Percentiles rank a stretch among this genome's conserved stretches.
These are phyloP conservation scores for Dalechampia spathulata DNA, from an alignment of 441 rosid species.

Conservation along the genomic window DNA sequence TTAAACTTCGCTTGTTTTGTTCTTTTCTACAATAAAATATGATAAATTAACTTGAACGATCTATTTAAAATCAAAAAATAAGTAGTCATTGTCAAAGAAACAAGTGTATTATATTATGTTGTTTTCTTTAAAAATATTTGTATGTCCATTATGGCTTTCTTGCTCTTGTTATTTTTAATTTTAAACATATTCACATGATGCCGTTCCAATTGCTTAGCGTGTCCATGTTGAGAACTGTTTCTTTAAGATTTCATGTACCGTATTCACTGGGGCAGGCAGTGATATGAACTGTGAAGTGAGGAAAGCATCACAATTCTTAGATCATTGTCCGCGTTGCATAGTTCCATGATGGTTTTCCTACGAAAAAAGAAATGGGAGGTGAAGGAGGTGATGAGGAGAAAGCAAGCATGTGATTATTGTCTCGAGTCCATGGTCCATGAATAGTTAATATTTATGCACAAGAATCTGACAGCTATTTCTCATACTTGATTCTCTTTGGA, in stretches of 20 bases:
- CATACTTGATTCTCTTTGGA: background rate
- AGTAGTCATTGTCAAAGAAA: background rate
- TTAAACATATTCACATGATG: too few species aligned
- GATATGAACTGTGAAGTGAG: background rate
- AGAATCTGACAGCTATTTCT: background rate
- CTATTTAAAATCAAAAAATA: background rate
- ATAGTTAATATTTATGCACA: background rate
- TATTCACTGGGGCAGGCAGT: too few species aligned
- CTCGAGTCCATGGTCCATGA: conserved; percentile 4
- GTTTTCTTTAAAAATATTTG: too few species aligned
- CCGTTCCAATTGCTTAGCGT: too few species aligned
- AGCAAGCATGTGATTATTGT: conserved; percentile 12
- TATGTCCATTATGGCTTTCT: too few species aligned
- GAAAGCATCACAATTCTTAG: background rate
- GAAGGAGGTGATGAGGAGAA: background rate
- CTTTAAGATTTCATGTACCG: too few species aligned
- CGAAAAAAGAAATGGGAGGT: background rate
- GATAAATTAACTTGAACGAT: background rate
- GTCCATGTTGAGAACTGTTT: too few species aligned
- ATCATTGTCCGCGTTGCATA: background rate
- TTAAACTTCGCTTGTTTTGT: background rate
- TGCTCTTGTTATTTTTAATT: background rate
- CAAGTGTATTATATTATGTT: too few species aligned
- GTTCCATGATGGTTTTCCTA: background rate
- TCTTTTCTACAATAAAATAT: background rate